These are phyloP conservation scores for Hyaloperonospora arabidopsidis DNA, from an alignment of 352 stramenopile species.

Conservation along the genomic window DNA sequence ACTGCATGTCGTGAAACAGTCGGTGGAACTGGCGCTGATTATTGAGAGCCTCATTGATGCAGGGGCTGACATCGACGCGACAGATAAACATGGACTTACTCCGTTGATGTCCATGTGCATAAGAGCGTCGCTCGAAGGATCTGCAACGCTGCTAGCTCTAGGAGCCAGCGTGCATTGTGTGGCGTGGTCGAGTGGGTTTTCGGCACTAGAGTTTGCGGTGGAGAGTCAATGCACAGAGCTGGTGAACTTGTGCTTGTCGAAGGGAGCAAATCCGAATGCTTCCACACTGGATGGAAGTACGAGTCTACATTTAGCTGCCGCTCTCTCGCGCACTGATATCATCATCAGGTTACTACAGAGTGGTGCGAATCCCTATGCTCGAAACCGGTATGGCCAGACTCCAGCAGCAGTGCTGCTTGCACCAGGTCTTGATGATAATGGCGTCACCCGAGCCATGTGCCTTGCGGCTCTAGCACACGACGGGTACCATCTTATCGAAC, in stretches of 20 bases:
- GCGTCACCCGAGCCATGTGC: constrained; percentile 32
- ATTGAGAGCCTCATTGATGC: constrained; percentile 52
- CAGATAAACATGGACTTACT: constrained; percentile 62
- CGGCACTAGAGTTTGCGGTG: constrained; percentile 57
- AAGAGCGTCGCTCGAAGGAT: constrained; percentile 53
- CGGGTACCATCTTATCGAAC: constrained; percentile 39
- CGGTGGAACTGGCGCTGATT: constrained; percentile 50
- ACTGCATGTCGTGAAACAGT: constrained; percentile 55
- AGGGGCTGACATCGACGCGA: constrained; percentile 50
- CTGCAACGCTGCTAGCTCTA: constrained; percentile 57
- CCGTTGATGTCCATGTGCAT: constrained; percentile 73
- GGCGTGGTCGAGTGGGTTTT: constrained; percentile 73
- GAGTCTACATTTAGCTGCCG: constrained; percentile 61
- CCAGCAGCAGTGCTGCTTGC: constrained; percentile 47
- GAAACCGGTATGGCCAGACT: constrained; percentile 69
- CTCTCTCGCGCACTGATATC: constrained; percentile 35
- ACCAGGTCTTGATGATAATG: constrained; percentile 12
- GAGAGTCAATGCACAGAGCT: constrained; percentile 33
- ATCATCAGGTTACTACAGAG: constrained; percentile 46
- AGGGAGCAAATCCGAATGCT: constrained; percentile 55
- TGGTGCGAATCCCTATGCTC: constrained; percentile 47
- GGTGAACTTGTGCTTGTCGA: constrained; percentile 62
- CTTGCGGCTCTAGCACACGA: constrained; percentile 46
- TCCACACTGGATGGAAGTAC: constrained; percentile 57
- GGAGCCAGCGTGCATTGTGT: constrained; percentile 53